phyloP scores from a whole-genome alignment of 331 rosid genomes.

The Quercus tomentella region DNA sequence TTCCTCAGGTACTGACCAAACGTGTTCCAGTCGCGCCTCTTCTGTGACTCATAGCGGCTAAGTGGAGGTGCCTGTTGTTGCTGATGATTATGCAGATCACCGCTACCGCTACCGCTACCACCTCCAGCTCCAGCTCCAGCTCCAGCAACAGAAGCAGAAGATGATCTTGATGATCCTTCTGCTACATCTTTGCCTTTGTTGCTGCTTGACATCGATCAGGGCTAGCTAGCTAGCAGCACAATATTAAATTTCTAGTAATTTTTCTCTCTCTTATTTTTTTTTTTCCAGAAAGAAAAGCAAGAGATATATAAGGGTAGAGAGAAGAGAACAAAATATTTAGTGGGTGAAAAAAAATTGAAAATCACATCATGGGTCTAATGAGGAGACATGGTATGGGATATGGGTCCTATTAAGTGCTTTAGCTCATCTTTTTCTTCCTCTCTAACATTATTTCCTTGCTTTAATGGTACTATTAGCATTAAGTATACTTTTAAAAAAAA shows the following conservation, averaged over 20 bases:
- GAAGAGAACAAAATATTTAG: constrained; percentile 22
- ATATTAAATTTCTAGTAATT: no score
- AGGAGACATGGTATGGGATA: constrained; percentile 74
- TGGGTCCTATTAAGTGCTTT: constrained; percentile 90
- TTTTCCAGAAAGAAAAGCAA: constrained; percentile 2
- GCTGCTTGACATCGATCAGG: constrained; percentile 47
- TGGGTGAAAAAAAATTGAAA: constrained; percentile 30
- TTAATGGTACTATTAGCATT: constrained; percentile 74
- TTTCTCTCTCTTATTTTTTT: no score
- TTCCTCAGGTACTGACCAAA: constrained; percentile 86
- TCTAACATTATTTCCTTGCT: constrained; percentile 69
- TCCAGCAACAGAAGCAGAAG: background rate
- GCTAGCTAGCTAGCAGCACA: no score
- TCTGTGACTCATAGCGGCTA: constrained; percentile 80
- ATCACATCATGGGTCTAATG: constrained; percentile 72
- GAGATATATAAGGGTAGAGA: background rate
- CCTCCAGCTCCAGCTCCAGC: constrained; percentile 1
- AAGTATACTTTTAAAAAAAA: constrained; percentile 34
- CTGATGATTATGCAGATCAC: background rate
- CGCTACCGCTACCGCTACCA: background rate
- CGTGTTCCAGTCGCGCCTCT: constrained; percentile 83
- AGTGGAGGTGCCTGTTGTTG: constrained; percentile 39
- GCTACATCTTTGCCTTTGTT: constrained; percentile 68
- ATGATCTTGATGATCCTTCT: constrained; percentile 68
- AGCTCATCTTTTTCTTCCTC: constrained; percentile 56